These are phyloP conservation scores for Sedum album DNA, from an alignment of 164 flowering plant genomes.

Conservation along the genomic window DNA sequence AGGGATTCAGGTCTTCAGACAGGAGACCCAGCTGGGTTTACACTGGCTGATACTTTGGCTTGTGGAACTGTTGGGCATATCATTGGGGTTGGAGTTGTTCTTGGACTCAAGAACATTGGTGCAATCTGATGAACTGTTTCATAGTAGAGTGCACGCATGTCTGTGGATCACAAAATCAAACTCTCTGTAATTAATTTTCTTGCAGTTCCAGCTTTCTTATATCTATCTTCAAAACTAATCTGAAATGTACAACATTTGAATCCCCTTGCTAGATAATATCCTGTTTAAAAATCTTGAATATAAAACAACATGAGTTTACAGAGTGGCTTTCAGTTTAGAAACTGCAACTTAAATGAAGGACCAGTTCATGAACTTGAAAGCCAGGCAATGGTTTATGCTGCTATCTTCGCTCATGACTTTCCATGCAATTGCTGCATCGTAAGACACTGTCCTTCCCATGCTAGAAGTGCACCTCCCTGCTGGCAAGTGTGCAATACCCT, in stretches of 20 bases:
- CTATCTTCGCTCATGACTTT: not conserved
- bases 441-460: conserved; percentile 10
- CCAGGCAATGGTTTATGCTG: not conserved
- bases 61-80: conserved; percentile 87
- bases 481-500: conserved; percentile 8
- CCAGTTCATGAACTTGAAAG: conserved; percentile 3
- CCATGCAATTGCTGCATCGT: conserved; percentile 8
- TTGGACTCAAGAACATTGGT: conserved; percentile 85
- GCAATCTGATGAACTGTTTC: conserved; percentile 25
- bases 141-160: too few species aligned
- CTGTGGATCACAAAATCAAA: too few species aligned
- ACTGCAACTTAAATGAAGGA: not conserved
- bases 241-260: too few species aligned
- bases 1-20: conserved; percentile 94
- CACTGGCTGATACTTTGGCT: conserved; percentile 86
- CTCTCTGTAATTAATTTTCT: too few species aligned
- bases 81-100: conserved; percentile 90
- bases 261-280: too few species aligned
- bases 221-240: too few species aligned
- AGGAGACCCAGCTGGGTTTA: conserved; percentile 97
- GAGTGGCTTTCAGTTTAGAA: not conserved
- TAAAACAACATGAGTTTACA: not conserved
- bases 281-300: not conserved
- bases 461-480: conserved; percentile 9
- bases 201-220: too few species aligned